These are phyloP conservation scores for Barnettozyma botsteinii DNA, from an alignment of 805 yeast genomes.

Conservation along the genomic window DNA sequence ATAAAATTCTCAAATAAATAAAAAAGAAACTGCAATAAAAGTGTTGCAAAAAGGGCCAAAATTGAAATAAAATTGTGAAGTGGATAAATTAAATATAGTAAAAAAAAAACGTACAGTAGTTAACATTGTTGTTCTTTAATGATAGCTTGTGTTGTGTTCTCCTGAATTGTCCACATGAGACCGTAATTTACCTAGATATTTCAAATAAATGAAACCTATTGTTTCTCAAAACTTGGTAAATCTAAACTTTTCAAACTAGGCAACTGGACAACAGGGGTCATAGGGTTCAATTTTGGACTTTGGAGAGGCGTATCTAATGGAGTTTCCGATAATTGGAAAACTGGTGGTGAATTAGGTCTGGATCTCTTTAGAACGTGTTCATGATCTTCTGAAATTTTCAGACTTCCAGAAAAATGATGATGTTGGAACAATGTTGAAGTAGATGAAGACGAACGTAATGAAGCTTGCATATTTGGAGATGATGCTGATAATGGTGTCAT, in stretches of 20 bases:
- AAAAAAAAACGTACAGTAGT: no score
- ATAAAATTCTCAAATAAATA: no score
- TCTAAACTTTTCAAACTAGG: slow-evolving; percentile 26
- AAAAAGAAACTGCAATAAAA: no score
- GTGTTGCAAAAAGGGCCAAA: no score
- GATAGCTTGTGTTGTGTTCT: no score
- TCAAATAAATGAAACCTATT: background rate
- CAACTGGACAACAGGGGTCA: slow-evolving; percentile 12
- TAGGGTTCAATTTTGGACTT: slow-evolving; percentile 35
- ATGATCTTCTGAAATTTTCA: slow-evolving; percentile 6
- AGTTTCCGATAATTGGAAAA: slow-evolving; percentile 36
- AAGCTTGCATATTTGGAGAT: slow-evolving; percentile 10
- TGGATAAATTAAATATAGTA: no score
- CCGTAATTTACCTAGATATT: background rate
- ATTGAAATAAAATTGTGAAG: no score
- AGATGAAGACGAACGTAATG: slow-evolving; percentile 22
- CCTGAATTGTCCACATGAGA: no score
- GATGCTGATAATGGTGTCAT: slow-evolving; percentile 37
- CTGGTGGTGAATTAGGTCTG: slow-evolving; percentile 42
- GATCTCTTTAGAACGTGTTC: slow-evolving; percentile 35
- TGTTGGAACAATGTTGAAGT: slow-evolving; percentile 17
- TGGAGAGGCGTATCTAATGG: slow-evolving; percentile 46
- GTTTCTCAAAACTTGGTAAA: slow-evolving; percentile 19
- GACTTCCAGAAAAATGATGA: slow-evolving; percentile 22
- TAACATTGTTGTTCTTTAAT: no score